These are phyloP conservation scores for Mycocentrospora acerina DNA, from an alignment of 2,329 filamentous ascomycete genomes.

Conservation along the genomic window DNA sequence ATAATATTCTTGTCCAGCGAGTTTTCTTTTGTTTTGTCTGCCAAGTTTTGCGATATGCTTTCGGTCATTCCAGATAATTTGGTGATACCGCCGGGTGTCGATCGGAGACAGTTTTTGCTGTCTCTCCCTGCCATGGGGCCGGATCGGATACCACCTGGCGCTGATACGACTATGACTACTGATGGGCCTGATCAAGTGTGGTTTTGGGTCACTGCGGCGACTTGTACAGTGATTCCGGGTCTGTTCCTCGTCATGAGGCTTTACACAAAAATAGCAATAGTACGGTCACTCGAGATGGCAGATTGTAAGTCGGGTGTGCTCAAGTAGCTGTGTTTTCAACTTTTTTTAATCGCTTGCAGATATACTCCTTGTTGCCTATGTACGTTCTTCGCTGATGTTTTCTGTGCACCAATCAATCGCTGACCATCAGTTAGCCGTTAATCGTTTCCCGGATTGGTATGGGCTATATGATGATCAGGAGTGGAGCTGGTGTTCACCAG, in stretches of 20 bases:
- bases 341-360: too few species aligned
- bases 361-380: slow-evolving; percentile 26
- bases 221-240: slow-evolving; percentile 22
- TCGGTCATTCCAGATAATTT: not conserved
- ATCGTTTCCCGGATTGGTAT: slow-evolving; percentile 23
- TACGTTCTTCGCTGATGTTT: too few species aligned
- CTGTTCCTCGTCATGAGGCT: slow-evolving; percentile 22
- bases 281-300: slow-evolving; percentile 22
- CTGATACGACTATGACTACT: slow-evolving; percentile 21
- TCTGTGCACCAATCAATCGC: too few species aligned
- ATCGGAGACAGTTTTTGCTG: slow-evolving; percentile 14
- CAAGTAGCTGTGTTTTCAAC: too few species aligned
- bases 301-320: slow-evolving; percentile 25
- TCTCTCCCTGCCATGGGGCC: slow-evolving; percentile 14
- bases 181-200: slow-evolving; percentile 24
- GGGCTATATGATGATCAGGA: slow-evolving; percentile 28
- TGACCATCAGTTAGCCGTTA: slow-evolving; percentile 16
- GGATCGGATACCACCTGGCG: slow-evolving; percentile 17
- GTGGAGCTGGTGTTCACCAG: slow-evolving; percentile 33
- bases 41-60: not conserved
- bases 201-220: slow-evolving; percentile 23
- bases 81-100: slow-evolving; percentile 11
- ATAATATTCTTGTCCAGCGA: too few species aligned
- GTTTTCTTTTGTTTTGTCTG: not conserved
- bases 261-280: slow-evolving; percentile 25